phyloP scores from a whole-genome alignment of 2,329 filamentous ascomycete genomes.

The Botrytis squamosa region DNA sequence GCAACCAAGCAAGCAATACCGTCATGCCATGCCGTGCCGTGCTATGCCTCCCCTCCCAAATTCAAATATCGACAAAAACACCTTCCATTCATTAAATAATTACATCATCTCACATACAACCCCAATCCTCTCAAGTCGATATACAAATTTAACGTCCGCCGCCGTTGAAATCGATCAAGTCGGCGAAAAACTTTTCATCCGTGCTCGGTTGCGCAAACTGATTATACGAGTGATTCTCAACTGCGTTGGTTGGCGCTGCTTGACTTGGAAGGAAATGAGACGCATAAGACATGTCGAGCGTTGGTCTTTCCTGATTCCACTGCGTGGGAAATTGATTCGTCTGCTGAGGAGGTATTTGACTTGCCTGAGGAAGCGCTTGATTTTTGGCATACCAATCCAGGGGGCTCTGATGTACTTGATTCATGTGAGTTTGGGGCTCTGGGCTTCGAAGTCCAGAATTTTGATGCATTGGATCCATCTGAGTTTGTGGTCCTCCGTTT shows the following conservation, averaged over 20 bases:
- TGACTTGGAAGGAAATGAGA: neutral
- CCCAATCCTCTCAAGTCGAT: neutral
- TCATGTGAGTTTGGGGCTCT: neutral
- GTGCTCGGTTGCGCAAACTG: neutral
- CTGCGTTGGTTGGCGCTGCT: neutral
- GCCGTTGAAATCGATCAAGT: neutral
- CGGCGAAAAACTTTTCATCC: neutral
- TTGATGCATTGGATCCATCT: neutral
- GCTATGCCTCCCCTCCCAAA: neutral
- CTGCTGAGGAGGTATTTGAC: neutral
- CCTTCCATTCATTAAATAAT: neutral
- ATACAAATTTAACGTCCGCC: neutral
- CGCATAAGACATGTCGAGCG: neutral
- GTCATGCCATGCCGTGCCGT: neutral
- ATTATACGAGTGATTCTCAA: neutral
- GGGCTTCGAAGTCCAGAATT: neutral
- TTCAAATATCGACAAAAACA: neutral
- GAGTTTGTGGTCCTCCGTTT: neutral
- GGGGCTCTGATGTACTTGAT: neutral
- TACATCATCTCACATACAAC: neutral
- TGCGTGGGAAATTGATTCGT: neutral
- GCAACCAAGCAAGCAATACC: neutral
- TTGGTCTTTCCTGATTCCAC: neutral
- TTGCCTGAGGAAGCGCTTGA: neutral
- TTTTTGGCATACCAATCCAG: neutral